Conservation (phyloP, 2,329 filamentous ascomycete genomes). For the Cytospora piceicola region DNA sequence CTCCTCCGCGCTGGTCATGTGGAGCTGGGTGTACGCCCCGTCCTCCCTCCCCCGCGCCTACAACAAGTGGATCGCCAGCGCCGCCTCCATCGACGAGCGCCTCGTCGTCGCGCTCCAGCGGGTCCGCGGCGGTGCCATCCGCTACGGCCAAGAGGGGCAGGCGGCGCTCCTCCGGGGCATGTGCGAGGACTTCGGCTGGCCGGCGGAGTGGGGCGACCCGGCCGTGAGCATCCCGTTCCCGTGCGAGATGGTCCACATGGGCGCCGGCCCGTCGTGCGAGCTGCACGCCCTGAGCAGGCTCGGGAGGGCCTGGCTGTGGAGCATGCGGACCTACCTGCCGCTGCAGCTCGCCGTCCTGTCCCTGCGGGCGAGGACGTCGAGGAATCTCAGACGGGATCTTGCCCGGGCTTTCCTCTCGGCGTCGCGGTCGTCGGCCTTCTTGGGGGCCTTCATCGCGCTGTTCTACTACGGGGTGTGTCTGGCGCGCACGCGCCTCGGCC, state of each 20-base stretch:
- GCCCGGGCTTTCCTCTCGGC: conserved; percentile 60
- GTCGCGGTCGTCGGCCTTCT: conserved; percentile 73
- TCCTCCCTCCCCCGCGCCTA: conserved; percentile 72
- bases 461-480: conserved; percentile 90
- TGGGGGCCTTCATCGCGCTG: conserved; percentile 75
- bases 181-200: conserved; percentile 72
- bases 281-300: conserved; percentile 72
- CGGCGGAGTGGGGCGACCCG: conserved; percentile 74
- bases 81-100: conserved; percentile 74
- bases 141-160: conserved; percentile 75
- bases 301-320: conserved; percentile 70
- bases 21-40: conserved; percentile 83
- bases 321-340: conserved; percentile 76
- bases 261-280: conserved; percentile 73
- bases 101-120: conserved; percentile 75
- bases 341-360: conserved; percentile 64
- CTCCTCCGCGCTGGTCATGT: conserved; percentile 80
- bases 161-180: conserved; percentile 70
- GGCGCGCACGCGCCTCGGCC: conserved; percentile 72
- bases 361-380: conserved; percentile 55
- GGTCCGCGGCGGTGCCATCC: conserved; percentile 63
- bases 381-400: conserved; percentile 43
- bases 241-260: conserved; percentile 85
- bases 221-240: conserved; percentile 71
- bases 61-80: conserved; percentile 79